phyloP scores from a whole-genome alignment of 2,329 filamentous ascomycete species.

The Monascus ruber region DNA sequence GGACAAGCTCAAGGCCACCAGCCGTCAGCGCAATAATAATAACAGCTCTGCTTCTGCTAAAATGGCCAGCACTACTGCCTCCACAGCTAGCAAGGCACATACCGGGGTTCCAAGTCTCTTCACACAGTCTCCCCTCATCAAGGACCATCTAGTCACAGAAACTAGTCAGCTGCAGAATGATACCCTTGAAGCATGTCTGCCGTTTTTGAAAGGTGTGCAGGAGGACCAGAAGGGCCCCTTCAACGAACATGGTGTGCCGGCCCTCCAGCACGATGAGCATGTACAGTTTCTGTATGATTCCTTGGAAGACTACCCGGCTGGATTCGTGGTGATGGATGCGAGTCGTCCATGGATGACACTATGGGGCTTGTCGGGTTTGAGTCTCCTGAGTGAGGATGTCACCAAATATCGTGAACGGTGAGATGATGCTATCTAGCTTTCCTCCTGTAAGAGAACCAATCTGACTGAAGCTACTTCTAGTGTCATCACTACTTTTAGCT shows the following conservation, averaged over 20 bases:
- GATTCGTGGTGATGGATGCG: constrained; percentile 67
- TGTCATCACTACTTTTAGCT: constrained; percentile 60
- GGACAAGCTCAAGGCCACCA: constrained; percentile 3
- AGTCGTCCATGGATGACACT: constrained; percentile 90
- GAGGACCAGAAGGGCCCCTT: constrained; percentile 40
- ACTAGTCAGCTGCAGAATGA: constrained; percentile 58
- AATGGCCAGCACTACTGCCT: constrained; percentile 10
- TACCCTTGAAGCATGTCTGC: constrained; percentile 57
- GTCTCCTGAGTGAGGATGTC: constrained; percentile 64
- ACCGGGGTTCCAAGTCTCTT: constrained; percentile 29
- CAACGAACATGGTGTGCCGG: constrained; percentile 64
- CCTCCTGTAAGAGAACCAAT: neutral
- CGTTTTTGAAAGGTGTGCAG: constrained; percentile 47
- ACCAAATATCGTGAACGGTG: constrained; percentile 52
- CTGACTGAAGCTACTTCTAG: constrained; percentile 21
- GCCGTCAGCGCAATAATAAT: neutral
- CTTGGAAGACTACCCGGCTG: constrained; percentile 51
- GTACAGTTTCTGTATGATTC: constrained; percentile 37
- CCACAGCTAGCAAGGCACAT: constrained; percentile 7
- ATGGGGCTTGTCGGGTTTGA: constrained; percentile 71
- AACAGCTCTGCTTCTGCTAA: neutral
- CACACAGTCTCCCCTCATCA: constrained; percentile 45
- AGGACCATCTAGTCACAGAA: constrained; percentile 54
- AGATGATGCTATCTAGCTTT: constrained; percentile 7
- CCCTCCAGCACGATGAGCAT: constrained; percentile 54